These are phyloP conservation scores for Papiliotrema laurentii DNA, from an alignment of 1,284 basidiomycete genomes.

Conservation along the genomic window DNA sequence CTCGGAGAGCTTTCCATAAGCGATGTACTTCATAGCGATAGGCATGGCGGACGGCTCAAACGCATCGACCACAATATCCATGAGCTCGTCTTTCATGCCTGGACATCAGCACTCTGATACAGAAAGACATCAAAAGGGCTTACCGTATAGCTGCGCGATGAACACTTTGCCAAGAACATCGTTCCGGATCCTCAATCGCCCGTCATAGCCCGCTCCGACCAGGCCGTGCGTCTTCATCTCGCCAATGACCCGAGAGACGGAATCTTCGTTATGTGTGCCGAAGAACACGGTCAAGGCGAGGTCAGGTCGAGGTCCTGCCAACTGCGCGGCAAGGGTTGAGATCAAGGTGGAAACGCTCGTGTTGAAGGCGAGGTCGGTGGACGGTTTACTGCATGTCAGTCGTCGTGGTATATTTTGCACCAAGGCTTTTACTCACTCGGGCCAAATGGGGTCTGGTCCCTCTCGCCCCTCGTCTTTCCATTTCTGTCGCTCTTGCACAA, in stretches of 20 bases:
- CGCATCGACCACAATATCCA: slow-evolving; percentile 60
- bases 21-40: slow-evolving; percentile 76
- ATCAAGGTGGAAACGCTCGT: slow-evolving; percentile 62
- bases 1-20: slow-evolving; percentile 74
- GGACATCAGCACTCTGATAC: no score
- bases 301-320: slow-evolving; percentile 46
- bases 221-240: slow-evolving; percentile 60
- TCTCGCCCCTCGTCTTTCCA: slow-evolving; percentile 33
- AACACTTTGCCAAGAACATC: slow-evolving; percentile 64
- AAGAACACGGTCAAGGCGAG: slow-evolving; percentile 68
- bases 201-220: slow-evolving; percentile 40
- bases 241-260: slow-evolving; percentile 59
- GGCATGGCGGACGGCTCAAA: slow-evolving; percentile 58
- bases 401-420: no score
- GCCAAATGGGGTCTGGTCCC: slow-evolving; percentile 50
- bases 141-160: slow-evolving; percentile 80
- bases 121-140: slow-evolving; percentile 25
- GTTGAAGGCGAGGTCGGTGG: slow-evolving; percentile 79
- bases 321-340: slow-evolving; percentile 53
- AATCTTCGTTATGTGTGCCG: slow-evolving; percentile 78
- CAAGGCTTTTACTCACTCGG: slow-evolving; percentile 30
- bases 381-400: slow-evolving; percentile 46
- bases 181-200: slow-evolving; percentile 46
- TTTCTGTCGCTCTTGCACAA: slow-evolving; percentile 61
- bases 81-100: slow-evolving; percentile 80